phyloP scores from a whole-genome alignment of 192 early-diverging fungal genomes.

The Mortierella claussenii region DNA sequence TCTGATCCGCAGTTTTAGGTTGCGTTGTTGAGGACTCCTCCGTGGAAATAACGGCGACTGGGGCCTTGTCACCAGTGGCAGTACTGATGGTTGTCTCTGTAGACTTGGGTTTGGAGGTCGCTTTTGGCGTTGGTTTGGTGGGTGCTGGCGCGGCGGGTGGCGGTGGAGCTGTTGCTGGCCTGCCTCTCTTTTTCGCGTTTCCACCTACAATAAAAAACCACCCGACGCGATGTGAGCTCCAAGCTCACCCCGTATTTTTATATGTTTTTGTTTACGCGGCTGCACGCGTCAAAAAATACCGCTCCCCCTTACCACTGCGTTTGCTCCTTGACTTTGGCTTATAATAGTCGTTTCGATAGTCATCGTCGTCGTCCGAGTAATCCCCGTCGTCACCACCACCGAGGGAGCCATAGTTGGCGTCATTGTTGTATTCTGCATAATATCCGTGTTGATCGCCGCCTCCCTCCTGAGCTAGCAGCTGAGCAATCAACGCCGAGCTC shows the following conservation, averaged over 20 bases:
- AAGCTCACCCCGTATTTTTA: too few relatives aligned
- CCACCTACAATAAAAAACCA: not conserved
- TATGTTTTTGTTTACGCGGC: too few relatives aligned
- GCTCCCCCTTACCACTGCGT: constrained; percentile 37
- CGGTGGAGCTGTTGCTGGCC: constrained; percentile 2
- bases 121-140: not conserved
- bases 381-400: constrained; percentile 41
- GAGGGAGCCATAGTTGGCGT: constrained; percentile 51
- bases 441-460: constrained; percentile 63
- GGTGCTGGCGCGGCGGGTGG: constrained; percentile 6
- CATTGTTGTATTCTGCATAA: constrained; percentile 69
- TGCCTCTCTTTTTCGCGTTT: constrained; percentile 13
- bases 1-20: not conserved
- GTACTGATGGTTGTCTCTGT: constrained; percentile 19
- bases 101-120: not conserved
- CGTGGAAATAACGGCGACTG: not conserved
- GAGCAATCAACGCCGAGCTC: constrained; percentile 83
- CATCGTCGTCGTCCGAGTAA: constrained; percentile 58
- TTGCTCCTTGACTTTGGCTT: constrained; percentile 40
- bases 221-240: too few relatives aligned
- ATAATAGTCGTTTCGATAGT: constrained; percentile 61
- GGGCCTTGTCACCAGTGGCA: not conserved
- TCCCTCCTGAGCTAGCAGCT: constrained; percentile 78
- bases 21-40: constrained; percentile 7
- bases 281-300: too few relatives aligned